Evolutionary conservation across 345 rosid genomes (phyloP), one percentile per base, ranked within the genome.

Genomic region (Populus alba): DNA sequence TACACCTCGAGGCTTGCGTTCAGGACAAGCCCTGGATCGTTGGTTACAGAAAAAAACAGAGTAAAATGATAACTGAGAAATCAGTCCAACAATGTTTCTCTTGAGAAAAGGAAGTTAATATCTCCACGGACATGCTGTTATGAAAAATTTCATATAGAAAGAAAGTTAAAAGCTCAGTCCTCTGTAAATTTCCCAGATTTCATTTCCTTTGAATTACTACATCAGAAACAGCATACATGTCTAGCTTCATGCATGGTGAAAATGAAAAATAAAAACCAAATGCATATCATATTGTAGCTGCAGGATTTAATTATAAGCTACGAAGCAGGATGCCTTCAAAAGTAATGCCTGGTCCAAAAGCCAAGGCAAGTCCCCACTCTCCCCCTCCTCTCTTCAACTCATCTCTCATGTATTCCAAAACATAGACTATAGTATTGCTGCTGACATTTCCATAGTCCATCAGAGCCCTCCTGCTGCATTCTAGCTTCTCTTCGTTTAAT

Each of bases 281-380:
- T 57, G 63, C 29, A 59, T 9, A 22, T 7, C 45, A 23, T n/a
- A 31, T 31, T 31, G 29, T n/a, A n/a, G 63, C 29, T n/a, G 63
- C 63, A 63, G 61, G 71, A 27, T 13, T 29, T 57, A 63, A 78
- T 66, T 65, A 86, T n/a, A 92, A 90, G 87, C 94, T 90, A 67
- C 98, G 97, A 74, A 94, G 82, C 77, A 95, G 96, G 31, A 95
- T 90, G 78, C 98, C 99, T 87, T 96, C 98, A 37, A 96, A 93
- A n/a, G 99, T 92, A 82, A 95, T 91, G 49, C 99, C 98, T 8
- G 98, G 99, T 10, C 98, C 99, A 65, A 93, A 96, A 3, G 98
- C 98, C 17, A 96, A 83, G 7, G 90, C 94, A 31, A 93, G 90
- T 41, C 99, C 98, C 98, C 97, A 96, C 81, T 93, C 98, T 73